Percentiles rank a stretch among this genome's conserved stretches.
Evolutionary conservation across 1,284 basidiomycete genomes (phyloP).

Genomic region (Heterobasidion irregulare): DNA sequence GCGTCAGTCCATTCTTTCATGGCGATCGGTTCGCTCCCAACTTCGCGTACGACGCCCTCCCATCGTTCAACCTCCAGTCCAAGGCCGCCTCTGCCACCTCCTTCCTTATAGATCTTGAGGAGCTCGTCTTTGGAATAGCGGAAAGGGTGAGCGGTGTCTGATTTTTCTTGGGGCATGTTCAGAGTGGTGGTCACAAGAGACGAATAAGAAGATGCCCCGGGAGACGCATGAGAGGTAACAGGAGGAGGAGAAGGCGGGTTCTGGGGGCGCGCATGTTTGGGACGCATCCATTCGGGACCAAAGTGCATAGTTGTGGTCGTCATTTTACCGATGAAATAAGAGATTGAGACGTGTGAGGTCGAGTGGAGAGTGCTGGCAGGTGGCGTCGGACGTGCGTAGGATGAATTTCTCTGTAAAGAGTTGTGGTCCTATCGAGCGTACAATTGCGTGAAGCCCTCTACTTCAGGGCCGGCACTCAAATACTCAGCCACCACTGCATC

Average conservation of each 20-base stretch:
- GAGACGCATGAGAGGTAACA: conserved; percentile 28
- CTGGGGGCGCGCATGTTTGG: conserved; percentile 56
- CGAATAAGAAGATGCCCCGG: conserved; percentile 68
- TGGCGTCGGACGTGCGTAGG: not conserved
- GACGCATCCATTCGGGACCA: conserved; percentile 86
- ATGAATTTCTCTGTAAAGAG: not conserved
- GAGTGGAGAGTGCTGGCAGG: not conserved
- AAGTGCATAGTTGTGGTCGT: conserved; percentile 73
- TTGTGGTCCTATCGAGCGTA: not conserved
- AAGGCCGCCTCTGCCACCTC: conserved; percentile 61
- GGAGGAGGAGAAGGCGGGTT: conserved; percentile 51
- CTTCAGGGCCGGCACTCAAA: conserved; percentile 2
- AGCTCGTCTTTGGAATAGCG: conserved; percentile 83
- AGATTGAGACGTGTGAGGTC: not conserved
- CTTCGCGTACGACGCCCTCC: conserved; percentile 78
- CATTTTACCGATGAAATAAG: conserved; percentile 33
- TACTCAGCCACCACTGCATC: not conserved
- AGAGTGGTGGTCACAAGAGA: conserved; percentile 59
- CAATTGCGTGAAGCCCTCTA: not conserved
- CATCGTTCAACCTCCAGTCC: conserved; percentile 82
- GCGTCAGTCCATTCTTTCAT: conserved; percentile 71
- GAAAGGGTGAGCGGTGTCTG: conserved; percentile 69
- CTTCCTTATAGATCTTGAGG: conserved; percentile 77
- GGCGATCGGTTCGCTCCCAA: conserved; percentile 63
- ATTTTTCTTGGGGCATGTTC: conserved; percentile 40